These are phyloP conservation scores for Verticillium nonalfalfae DNA, from an alignment of 2,329 filamentous ascomycete genomes.

Conservation along the genomic window DNA sequence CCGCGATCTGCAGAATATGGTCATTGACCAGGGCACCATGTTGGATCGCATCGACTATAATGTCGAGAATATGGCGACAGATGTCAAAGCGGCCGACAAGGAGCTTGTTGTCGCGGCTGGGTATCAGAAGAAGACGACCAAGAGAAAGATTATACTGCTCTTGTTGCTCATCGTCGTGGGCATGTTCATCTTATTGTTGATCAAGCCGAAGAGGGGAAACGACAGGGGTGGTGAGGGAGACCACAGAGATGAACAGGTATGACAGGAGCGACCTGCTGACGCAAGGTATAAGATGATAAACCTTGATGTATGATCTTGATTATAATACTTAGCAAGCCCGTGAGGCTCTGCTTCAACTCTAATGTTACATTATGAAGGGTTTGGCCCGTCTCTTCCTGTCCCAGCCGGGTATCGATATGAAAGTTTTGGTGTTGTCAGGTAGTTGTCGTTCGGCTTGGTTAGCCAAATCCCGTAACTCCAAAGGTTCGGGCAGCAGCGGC, in stretches of 20 bases:
- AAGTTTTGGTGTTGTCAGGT: not conserved
- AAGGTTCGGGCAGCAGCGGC: not conserved
- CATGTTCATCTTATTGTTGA: conserved; percentile 74
- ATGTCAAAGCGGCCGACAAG: conserved; percentile 88
- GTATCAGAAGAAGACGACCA: conserved; percentile 83
- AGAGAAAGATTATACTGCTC: conserved; percentile 89
- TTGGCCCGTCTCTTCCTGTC: not conserved
- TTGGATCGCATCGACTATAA: conserved; percentile 97
- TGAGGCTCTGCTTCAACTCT: not conserved
- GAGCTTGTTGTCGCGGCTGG: conserved; percentile 83
- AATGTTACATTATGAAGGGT: not conserved
- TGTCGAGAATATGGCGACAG: conserved; percentile 87
- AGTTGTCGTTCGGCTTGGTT: not conserved
- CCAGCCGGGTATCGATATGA: not conserved
- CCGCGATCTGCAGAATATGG: conserved; percentile 92
- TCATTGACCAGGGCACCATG: conserved; percentile 86
- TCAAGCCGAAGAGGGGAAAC: conserved; percentile 65
- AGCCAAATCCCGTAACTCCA: not conserved
- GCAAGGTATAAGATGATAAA: conserved; percentile 12
- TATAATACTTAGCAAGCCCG: conserved; percentile 9
- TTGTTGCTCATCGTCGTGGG: conserved; percentile 77
- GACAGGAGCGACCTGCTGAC: conserved; percentile 15
- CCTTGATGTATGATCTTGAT: conserved; percentile 13
- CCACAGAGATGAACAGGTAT: conserved; percentile 9
- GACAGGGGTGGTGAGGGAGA: conserved; percentile 12